These are phyloP conservation scores for Serendipita sp. DNA, from an alignment of 768 basidiomycete species.

Conservation along the genomic window DNA sequence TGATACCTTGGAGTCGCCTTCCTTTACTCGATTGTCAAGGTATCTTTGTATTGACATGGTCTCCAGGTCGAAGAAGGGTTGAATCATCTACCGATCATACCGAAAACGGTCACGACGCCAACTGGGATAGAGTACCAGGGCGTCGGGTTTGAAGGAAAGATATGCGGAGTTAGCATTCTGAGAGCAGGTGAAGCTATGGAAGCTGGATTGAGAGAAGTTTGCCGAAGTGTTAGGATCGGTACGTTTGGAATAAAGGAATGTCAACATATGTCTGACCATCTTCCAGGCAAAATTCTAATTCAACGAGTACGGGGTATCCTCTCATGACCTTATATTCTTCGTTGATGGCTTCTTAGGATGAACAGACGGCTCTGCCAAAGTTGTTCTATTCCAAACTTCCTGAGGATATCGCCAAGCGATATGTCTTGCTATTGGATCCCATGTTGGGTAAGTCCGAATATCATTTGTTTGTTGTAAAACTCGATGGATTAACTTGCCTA, in stretches of 20 bases:
- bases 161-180: constrained; percentile 90
- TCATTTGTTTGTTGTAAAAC: neutral
- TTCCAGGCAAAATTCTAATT: constrained; percentile 73
- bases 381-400: constrained; percentile 92
- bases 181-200: constrained; percentile 99
- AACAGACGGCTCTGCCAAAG: constrained; percentile 85
- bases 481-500: neutral
- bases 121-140: constrained; percentile 78
- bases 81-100: constrained; percentile 70
- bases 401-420: constrained; percentile 78
- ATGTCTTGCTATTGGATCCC: constrained; percentile 88
- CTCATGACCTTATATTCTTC: neutral
- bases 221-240: constrained; percentile 77
- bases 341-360: constrained; percentile 43
- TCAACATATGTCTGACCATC: neutral
- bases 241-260: neutral
- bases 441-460: constrained; percentile 62
- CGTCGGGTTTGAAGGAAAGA: constrained; percentile 90
- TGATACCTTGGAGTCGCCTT: neutral
- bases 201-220: constrained; percentile 88
- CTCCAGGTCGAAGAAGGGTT: constrained; percentile 62
- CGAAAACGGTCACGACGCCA: constrained; percentile 62
- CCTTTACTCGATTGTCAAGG: neutral
- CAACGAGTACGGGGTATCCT: constrained; percentile 58
- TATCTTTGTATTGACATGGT: constrained; percentile 22